phyloP scores from a whole-genome alignment of 345 rosid genomes.

The Balakata baccata region DNA sequence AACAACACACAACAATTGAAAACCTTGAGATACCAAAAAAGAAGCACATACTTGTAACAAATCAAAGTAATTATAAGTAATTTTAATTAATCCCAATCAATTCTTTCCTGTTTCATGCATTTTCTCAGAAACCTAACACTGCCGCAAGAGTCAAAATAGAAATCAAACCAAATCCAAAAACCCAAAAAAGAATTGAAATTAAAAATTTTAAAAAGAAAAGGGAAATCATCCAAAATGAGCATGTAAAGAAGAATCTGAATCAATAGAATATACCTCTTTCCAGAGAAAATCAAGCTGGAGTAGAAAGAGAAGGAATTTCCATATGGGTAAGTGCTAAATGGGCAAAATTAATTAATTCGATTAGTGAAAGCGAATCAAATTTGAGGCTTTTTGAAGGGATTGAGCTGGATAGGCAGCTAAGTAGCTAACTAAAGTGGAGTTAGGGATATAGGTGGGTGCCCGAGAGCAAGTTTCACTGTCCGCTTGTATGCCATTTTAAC shows the following conservation, averaged over 20 bases:
- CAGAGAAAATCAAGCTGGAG: background rate
- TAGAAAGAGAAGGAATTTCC: background rate
- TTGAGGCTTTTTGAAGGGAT: background rate
- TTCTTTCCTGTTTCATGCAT: background rate
- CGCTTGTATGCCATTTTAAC: too few species aligned
- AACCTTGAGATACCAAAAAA: too few species aligned
- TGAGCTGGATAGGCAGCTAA: conserved; percentile 3
- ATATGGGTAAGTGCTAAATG: background rate
- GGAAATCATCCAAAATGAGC: background rate
- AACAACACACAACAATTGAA: too few species aligned
- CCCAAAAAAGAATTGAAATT: background rate
- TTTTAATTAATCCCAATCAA: conserved; percentile 12
- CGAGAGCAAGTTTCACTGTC: too few species aligned
- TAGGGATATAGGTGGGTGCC: too few species aligned
- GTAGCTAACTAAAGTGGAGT: background rate
- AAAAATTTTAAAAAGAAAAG: background rate
- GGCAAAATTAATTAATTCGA: background rate
- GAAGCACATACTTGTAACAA: background rate
- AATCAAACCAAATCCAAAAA: background rate
- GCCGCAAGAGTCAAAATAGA: conserved; percentile 6
- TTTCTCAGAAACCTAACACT: conserved; percentile 1
- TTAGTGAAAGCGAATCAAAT: background rate
- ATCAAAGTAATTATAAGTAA: background rate
- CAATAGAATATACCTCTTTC: background rate
- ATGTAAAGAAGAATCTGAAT: background rate